These are phyloP conservation scores for Colletotrichum navitas DNA, from an alignment of 2,329 filamentous ascomycete species.

Conservation along the genomic window DNA sequence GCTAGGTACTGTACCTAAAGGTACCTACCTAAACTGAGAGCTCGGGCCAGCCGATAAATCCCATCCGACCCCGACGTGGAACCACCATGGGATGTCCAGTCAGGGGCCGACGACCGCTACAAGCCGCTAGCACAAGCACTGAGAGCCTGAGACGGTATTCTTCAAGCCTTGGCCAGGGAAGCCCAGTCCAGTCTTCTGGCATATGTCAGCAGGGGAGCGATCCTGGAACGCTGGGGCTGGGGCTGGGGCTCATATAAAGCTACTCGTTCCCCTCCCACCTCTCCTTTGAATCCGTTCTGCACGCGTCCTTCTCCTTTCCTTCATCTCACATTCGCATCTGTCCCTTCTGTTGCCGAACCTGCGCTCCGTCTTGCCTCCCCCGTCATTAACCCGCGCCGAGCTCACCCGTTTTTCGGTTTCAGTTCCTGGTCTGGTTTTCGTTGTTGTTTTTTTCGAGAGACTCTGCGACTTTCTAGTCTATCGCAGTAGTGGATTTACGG, in stretches of 20 bases:
- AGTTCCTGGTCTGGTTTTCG: neutral
- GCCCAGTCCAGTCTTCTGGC: constrained; percentile 14
- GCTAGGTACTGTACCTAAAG: no score
- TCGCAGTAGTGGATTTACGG: neutral
- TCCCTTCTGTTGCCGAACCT: neutral
- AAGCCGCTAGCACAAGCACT: constrained; percentile 20
- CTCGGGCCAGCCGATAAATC: constrained; percentile 23
- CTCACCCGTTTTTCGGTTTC: neutral
- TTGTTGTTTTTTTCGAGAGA: neutral
- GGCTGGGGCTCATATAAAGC: constrained; percentile 32
- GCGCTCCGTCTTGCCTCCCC: neutral
- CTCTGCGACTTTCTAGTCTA: neutral
- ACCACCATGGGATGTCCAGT: neutral
- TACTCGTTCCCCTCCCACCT: neutral
- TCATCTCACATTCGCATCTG: neutral
- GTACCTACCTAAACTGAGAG: neutral
- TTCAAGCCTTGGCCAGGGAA: constrained; percentile 16
- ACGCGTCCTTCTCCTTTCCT: neutral
- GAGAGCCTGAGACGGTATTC: neutral
- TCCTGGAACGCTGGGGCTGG: neutral
- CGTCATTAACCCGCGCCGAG: neutral
- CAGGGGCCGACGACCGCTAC: constrained; percentile 6
- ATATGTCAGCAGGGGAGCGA: constrained; percentile 7
- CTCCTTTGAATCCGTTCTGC: neutral
- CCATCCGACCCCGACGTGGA: neutral